A percentile compares a stretch with the other conserved stretches of the same genome.
Conservation (phyloP, 345 rosid species). For the Chamaenerion angustifolium region DNA sequence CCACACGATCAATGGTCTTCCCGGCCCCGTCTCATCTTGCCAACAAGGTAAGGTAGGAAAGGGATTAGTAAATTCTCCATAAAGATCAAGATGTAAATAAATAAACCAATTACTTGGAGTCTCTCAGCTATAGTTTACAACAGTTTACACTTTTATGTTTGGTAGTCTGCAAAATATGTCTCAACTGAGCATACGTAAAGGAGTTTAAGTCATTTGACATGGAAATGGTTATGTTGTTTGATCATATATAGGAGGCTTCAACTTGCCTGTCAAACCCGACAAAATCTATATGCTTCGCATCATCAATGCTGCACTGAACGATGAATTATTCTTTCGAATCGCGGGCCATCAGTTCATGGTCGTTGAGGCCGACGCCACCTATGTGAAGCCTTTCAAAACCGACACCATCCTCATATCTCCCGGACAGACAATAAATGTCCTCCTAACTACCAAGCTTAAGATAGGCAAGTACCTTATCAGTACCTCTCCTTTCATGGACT, state of each 20-base stretch:
- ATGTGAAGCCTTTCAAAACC: slow-evolving; percentile 61
- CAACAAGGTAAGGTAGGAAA: slow-evolving; percentile 20
- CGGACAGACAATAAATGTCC: slow-evolving; percentile 72
- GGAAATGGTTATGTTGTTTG: too few species aligned
- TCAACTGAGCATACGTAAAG: too few species aligned
- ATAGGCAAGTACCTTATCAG: slow-evolving; percentile 48
- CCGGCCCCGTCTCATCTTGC: slow-evolving; percentile 46
- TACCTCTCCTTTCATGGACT: slow-evolving; percentile 72
- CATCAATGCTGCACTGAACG: slow-evolving; percentile 79
- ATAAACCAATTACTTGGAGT: too few species aligned
- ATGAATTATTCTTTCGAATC: slow-evolving; percentile 71
- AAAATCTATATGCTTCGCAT: slow-evolving; percentile 66
- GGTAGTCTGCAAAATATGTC: too few species aligned
- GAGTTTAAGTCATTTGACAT: not conserved
- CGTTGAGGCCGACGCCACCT: slow-evolving; percentile 74
- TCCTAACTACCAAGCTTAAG: slow-evolving; percentile 26
- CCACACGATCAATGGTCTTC: slow-evolving; percentile 72
- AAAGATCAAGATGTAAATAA: too few species aligned
- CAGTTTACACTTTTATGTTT: too few species aligned
- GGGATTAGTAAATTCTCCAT: too few species aligned
- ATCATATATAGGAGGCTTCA: not conserved
- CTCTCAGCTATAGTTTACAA: too few species aligned
- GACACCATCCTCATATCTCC: slow-evolving; percentile 57
- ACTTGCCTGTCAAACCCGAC: slow-evolving; percentile 32
- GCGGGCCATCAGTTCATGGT: slow-evolving; percentile 75